Percentiles rank a stretch among this genome's conserved stretches.
Evolutionary conservation across 805 yeast species (phyloP).

Genomic region (Metschnikowia koreensis): DNA sequence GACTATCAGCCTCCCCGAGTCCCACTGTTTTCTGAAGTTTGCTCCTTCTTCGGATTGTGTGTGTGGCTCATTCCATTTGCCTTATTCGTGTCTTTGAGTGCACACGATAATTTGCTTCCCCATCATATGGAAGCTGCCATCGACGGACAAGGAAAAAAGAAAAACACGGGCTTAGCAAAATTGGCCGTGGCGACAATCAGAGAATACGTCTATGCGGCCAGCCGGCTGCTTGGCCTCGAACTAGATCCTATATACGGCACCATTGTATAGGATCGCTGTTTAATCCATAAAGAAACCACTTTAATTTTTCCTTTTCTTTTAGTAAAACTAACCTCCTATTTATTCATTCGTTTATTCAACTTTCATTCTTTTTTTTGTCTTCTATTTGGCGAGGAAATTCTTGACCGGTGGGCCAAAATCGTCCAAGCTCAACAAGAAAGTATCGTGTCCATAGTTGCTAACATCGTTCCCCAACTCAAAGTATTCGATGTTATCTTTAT

Average conservation of each 20-base stretch:
- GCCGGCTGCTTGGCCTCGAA: conserved; percentile 64
- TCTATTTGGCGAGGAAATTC: conserved; percentile 47
- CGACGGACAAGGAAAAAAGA: conserved; percentile 29
- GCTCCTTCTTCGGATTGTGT: conserved; percentile 92
- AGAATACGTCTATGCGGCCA: conserved; percentile 42
- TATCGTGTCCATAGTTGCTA: conserved; percentile 88
- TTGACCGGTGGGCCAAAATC: conserved; percentile 78
- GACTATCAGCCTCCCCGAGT: conserved; percentile 62
- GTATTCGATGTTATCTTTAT: conserved; percentile 48
- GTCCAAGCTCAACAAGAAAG: conserved; percentile 75
- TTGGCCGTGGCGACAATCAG: conserved; percentile 56
- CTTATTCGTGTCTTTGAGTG: conserved; percentile 85
- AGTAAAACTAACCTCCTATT: no score
- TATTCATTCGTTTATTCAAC: not conserved
- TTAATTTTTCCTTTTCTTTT: no score
- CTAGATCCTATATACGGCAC: conserved; percentile 56
- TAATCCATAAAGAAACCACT: not conserved
- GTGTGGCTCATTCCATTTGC: conserved; percentile 95
- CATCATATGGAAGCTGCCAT: conserved; percentile 33
- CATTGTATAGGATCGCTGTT: conserved; percentile 28
- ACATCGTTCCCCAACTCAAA: conserved; percentile 74
- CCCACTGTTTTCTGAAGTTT: conserved; percentile 83
- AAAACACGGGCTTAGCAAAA: conserved; percentile 59
- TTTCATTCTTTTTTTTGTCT: not conserved
- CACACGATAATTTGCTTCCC: conserved; percentile 87